Percentiles rank a stretch among this genome's conserved stretches.
Conservation (phyloP, 2,329 filamentous ascomycete genomes). For the Cercospora nicotianae region DNA sequence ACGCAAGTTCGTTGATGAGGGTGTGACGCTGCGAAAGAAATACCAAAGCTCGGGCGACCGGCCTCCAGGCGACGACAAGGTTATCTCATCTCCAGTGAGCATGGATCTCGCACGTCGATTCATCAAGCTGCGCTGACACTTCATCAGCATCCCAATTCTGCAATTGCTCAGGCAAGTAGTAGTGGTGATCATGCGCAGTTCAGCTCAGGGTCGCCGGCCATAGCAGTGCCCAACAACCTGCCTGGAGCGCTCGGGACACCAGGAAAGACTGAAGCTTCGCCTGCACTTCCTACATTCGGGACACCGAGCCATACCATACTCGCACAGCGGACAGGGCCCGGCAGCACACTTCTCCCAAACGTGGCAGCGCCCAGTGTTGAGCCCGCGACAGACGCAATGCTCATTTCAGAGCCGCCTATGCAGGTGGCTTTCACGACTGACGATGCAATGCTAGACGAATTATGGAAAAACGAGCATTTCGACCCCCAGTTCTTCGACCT, state of each 20-base stretch:
- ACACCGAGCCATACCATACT: background rate
- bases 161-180: background rate
- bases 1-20: conserved; percentile 40
- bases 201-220: conserved; percentile 4
- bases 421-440: conserved; percentile 23
- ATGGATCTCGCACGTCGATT: background rate
- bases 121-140: background rate
- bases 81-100: conserved; percentile 4
- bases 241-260: background rate
- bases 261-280: background rate
- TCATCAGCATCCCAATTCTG: background rate
- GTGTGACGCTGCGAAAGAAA: conserved; percentile 36
- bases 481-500: conserved; percentile 38
- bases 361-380: conserved; percentile 13
- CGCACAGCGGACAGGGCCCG: background rate
- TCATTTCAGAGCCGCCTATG: conserved; percentile 18
- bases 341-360: background rate
- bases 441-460: conserved; percentile 23
- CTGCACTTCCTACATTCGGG: conserved; percentile 3
- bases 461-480: conserved; percentile 31
- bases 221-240: background rate
- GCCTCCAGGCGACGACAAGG: conserved; percentile 18
- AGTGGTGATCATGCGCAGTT: background rate
- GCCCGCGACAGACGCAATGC: conserved; percentile 19
- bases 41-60: conserved; percentile 29